Base-by-base conservation (phyloP, 163 green algal genomes). In the Prototheca wickerhamii region DNA sequence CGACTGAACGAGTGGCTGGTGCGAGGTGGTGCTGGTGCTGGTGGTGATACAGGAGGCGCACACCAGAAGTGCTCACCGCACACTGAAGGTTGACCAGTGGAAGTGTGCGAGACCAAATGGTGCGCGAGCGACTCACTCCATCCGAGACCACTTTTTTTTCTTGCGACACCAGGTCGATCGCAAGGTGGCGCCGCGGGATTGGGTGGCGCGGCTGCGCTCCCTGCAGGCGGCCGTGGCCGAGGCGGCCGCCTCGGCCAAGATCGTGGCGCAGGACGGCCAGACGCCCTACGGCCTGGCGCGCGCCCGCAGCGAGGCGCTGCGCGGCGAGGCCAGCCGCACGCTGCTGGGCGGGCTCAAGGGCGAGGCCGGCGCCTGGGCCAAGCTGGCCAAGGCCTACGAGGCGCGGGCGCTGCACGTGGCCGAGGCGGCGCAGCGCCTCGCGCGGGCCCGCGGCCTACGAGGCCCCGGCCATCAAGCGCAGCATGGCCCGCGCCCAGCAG, bases 1-100 rank as follows among this genome's bases (percentile, higher is more conserved):
- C 84, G 82, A 58, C 58, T 91, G 46, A 25, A 63, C 15, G 84
- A 91, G 33, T 91, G 82, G 83, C 68, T 91, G 69, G 77, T 88
- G 60, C 60, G 79, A 35, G 3, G 21, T 4, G n/a, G 42, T 7
- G 15, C 49, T 56, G 25, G 23, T 30, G 7, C 49, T 28, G 49
- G 20, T 18, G 12, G 5, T 53, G 31, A 8, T 28, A 28, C 23
- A 26, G 3, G n/a, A 61, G 6, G 61, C 10, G 61, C 18, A 25
- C 32, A 37, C 29, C 31, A 17, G 50, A 10, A 28, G 50, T 17
- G 23, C 12, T 17, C 50, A 30, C 8, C 29, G 29, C 17, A 21
- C 28, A 10, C 53, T 37, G 29, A 3, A 7, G 20, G 18, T 7
- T 32, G 49, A 30, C 12, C 12, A 18, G 8, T 7, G 12, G 12